Base-by-base conservation (phyloP, 2,329 filamentous ascomycete genomes). In the Tolypocladium cylindrosporum region DNA sequence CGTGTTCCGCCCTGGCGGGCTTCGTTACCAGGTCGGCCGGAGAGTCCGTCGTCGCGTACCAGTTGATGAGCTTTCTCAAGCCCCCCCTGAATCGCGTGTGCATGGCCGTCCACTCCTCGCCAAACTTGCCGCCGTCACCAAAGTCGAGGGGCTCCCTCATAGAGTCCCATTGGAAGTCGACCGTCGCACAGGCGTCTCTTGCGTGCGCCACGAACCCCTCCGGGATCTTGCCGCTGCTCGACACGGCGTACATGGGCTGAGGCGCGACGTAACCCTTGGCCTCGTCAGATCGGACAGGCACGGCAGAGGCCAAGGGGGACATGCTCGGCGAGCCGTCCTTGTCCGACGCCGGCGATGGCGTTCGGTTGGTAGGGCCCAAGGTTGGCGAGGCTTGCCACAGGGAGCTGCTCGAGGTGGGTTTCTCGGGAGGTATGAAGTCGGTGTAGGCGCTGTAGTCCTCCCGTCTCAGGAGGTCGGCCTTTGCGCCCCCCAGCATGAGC, bases 111-210 rank as follows among this genome's bases (percentile, higher is more conserved):
- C 94, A 99, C 72, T 97, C 94, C 72, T 99, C 94, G 1, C 90
- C 91, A 65, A 90, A 89, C 50, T 87, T 82, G 43, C 93, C 94
- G 11, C 93, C 93, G 66, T 91, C 86, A 8, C 92, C 93, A 89
- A 94, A 97, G 61, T 86, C 79, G 50, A 90, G 80, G 0, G 89
- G 85, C 3, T 81, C 76, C 16, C 89, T 82, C 80, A 92, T 93
- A 60, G 92, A 97, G 68, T 99, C 92, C 93, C 94, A 99, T 65
- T 93, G 89, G 67, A 90, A 95, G 72, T 99, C 94, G n/a, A 97
- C 81, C 55, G 89, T 82, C 6, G 90, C 79, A 67, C 91, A 97
- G 14, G 88, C 85, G 68, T 97, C 91, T 61, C 91, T 84, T 10
- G 93, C 93, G 73, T 99, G 94, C 0, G 90, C 84, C 21, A 96